phyloP scores from a whole-genome alignment of 2,329 filamentous ascomycete genomes.

The Fusarium sp. region DNA sequence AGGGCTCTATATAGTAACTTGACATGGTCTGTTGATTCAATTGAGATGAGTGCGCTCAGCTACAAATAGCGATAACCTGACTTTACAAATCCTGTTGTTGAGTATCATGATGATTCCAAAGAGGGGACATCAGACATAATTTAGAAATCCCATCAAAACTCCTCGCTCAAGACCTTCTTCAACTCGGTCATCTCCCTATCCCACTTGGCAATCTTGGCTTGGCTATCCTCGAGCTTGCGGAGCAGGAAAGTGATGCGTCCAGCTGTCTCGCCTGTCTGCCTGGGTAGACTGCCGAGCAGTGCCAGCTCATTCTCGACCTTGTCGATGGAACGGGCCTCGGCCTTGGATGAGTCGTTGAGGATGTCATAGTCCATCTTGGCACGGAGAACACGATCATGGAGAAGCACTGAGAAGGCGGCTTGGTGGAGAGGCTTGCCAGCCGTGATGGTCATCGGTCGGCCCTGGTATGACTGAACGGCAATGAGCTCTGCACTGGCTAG shows the following conservation, averaged over 20 bases:
- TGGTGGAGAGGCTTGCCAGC: slow-evolving; percentile 87
- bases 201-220: slow-evolving; percentile 74
- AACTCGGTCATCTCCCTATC: slow-evolving; percentile 74
- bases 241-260: slow-evolving; percentile 76
- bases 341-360: slow-evolving; percentile 71
- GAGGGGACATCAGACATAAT: background rate
- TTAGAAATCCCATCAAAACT: slow-evolving; percentile 50
- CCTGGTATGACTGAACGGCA: slow-evolving; percentile 73
- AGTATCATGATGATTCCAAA: background rate
- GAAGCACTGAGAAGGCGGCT: slow-evolving; percentile 78
- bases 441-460: slow-evolving; percentile 77
- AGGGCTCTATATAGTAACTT: background rate
- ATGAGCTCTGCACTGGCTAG: slow-evolving; percentile 89
- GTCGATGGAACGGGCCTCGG: slow-evolving; percentile 76
- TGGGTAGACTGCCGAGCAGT: slow-evolving; percentile 73
- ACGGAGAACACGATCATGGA: slow-evolving; percentile 73
- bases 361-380: slow-evolving; percentile 77
- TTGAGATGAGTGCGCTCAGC: background rate
- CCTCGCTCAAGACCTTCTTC: slow-evolving; percentile 67
- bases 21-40: background rate
- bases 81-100: background rate
- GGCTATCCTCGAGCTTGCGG: slow-evolving; percentile 74
- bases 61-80: background rate
- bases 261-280: slow-evolving; percentile 71
- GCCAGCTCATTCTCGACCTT: slow-evolving; percentile 80